Evolutionary conservation across 495 filamentous ascomycete genomes (phyloP), one percentile per base, ranked within the genome.

Genomic region (Rhizodiscina lignyota): DNA sequence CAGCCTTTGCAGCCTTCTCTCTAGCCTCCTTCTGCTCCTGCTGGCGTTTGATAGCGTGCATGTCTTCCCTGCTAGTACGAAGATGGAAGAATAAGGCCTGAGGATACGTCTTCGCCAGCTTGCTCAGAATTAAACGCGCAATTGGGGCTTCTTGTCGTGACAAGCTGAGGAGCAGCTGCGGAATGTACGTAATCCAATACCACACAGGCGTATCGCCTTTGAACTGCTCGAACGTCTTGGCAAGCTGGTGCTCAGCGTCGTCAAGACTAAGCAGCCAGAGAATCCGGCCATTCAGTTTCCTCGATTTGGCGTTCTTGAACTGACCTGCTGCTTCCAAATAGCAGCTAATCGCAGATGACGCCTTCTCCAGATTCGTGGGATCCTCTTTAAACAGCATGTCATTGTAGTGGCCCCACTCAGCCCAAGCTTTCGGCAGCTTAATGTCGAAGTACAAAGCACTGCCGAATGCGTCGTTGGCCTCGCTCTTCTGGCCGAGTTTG

Each of bases 111-210:
- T 93, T 96, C 22, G 91, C 91, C 47, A 99, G 85, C 61, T 92
- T 94, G 17, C 79, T 66, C 16, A 99, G 63, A 22, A 99, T 77
- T 30, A 60, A 66, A 38, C 86, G 74, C 40, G 84, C 77, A 32
- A 91, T 72, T n/a, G 71, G 69, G 12, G 83, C 85, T 57, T 99
- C 91, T 38, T 82, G 83, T 43, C 93, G 77, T 6, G 77, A 81
- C 39, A 96, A 63, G 35, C 84, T 86, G 27, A 79, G 82, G 19
- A 99, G 66, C 28, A 99, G 70, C 51, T 99, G 91, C 17, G 91
- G 91, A 44, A 99, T 94, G 53, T 85, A 99, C 0, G 89, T 94
- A 38, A 94, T 94, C 91, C 91, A 99, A 56, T 94, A 96, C 91
- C 91, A 99, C 13, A 89, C 79, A 1, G 83, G 85, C 4, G 79